phyloP scores from a whole-genome alignment of 163 green algal species.

The Chlamydomonas reinhardtii region DNA sequence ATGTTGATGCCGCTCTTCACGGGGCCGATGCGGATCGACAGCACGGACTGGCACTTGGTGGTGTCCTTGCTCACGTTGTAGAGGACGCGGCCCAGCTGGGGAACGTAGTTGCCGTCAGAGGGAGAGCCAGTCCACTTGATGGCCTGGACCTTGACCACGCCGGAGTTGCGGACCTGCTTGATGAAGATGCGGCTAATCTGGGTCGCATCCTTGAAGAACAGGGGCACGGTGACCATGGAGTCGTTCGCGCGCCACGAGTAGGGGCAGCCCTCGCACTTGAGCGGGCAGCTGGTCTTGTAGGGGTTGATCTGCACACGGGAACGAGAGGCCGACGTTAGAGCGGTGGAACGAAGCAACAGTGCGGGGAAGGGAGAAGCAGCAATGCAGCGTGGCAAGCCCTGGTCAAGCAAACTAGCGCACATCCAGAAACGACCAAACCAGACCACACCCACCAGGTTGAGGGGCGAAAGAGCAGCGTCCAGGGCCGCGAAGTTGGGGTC shows the following conservation, averaged over 20 bases:
- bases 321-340: too few relatives aligned
- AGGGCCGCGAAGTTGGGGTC: not conserved
- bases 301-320: not conserved
- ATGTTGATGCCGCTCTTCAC: conserved; percentile 9
- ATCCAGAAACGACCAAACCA: too few relatives aligned
- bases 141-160: not conserved
- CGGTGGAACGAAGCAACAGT: too few relatives aligned
- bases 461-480: not conserved
- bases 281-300: not conserved
- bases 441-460: not conserved
- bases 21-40: not conserved
- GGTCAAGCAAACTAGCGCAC: too few relatives aligned
- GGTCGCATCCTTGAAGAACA: not conserved
- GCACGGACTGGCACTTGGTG: conserved; percentile 1
- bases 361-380: too few relatives aligned
- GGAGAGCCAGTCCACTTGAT: not conserved
- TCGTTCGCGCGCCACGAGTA: not conserved
- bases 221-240: not conserved
- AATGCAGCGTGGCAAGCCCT: too few relatives aligned
- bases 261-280: not conserved
- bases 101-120: not conserved
- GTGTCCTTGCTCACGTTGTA: not conserved
- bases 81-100: not conserved
- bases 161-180: not conserved
- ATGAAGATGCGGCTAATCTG: not conserved